Evolutionary conservation across 345 rosid genomes (phyloP), one percentile per base, ranked within the genome.

Genomic region (Salix suchowensis): DNA sequence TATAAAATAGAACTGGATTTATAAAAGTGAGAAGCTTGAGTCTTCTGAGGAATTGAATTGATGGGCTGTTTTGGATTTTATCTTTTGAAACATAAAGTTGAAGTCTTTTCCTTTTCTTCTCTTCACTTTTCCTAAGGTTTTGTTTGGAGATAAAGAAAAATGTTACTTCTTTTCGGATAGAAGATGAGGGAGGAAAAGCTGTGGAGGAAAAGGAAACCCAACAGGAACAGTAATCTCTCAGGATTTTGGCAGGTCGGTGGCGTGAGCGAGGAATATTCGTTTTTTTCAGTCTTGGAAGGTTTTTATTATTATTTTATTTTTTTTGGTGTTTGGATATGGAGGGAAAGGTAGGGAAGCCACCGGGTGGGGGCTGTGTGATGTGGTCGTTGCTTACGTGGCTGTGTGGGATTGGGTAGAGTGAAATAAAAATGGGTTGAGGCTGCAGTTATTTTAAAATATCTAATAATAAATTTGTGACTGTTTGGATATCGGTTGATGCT

Each of bases 201-300:
- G 50, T 46, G 18, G 15, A 46, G 50, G 16, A 68, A 76, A 40
- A n/a, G 28, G 21, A 65, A 66, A 30, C 21, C 66, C 16, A 46
- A 28, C 61, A 42, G 46, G 65, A 76, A 76, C 36, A 71, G 67
- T 34, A 70, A 65, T 7, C 71, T 30, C 32, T 34, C 48, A 44
- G 50, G 13, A 11, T 44, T 44, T 42, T 40, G 55, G 30, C 15
- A 18, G 14, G 24, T n/a, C 26, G 30, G 66, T 28, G 66, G 12
- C 15, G 10, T 21, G 66, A 11, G 14, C 6, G 4, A 26, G 66
- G 30, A 28, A 77, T 77, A 71, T 71, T 77, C 71, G 48, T 48
- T 68, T 60, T 21, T 48, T 64, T 24, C 24, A 36, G 67, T 23
- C 21, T 21, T 14, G 8, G n/a, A 10, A 23, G 26, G 12, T 26